Conservation (phyloP, 257 asterid species). For the Perilla frutescens region DNA sequence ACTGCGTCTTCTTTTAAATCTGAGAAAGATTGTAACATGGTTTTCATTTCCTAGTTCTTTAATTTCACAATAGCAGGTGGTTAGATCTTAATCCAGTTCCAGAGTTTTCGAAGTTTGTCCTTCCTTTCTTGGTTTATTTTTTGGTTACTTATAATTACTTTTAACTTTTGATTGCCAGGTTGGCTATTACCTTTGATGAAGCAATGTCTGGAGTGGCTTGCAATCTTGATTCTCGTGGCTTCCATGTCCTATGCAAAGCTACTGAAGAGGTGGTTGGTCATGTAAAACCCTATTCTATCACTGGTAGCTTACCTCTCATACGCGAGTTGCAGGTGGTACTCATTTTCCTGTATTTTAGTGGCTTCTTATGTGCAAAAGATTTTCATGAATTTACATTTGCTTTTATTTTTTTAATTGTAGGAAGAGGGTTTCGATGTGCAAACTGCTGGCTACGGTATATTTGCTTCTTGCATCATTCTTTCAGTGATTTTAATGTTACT, state of each 20-base stretch:
- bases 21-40: slow-evolving; percentile 3
- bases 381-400: slow-evolving; percentile 11
- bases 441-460: slow-evolving; percentile 88
- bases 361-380: neutral
- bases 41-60: slow-evolving; percentile 20
- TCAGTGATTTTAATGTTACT: neutral
- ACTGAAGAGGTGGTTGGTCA: slow-evolving; percentile 92
- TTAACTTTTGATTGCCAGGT: slow-evolving; percentile 45
- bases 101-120: neutral
- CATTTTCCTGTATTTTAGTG: slow-evolving; percentile 19
- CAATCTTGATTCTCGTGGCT: slow-evolving; percentile 90
- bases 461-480: slow-evolving; percentile 27
- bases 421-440: slow-evolving; percentile 99
- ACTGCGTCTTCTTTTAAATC: neutral
- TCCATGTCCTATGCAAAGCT: slow-evolving; percentile 88
- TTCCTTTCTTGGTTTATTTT: neutral
- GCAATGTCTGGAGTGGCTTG: slow-evolving; percentile 89
- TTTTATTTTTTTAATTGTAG: slow-evolving; percentile 44
- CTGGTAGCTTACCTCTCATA: slow-evolving; percentile 93
- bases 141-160: neutral
- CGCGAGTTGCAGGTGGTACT: slow-evolving; percentile 81
- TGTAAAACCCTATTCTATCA: slow-evolving; percentile 93
- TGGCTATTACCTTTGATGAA: slow-evolving; percentile 75
- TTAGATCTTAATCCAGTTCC: neutral
- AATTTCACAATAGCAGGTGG: slow-evolving; percentile 3